Evolutionary conservation across 805 yeast species (phyloP).

Genomic region (Cyberlindnera lachancei): DNA sequence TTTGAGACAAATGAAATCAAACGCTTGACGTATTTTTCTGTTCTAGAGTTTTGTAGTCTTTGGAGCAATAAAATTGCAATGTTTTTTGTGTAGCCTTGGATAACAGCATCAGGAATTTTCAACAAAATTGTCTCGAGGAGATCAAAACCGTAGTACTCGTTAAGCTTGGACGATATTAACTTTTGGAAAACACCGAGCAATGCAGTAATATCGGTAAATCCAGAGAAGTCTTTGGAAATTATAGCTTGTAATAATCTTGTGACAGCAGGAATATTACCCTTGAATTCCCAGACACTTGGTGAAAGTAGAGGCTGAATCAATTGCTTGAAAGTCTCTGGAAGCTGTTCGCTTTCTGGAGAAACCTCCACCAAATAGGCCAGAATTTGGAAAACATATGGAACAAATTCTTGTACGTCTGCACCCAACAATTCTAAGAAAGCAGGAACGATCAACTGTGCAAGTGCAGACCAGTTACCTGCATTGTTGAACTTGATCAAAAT

Average conservation of each 20-base stretch:
- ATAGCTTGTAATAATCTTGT: constrained; percentile 72
- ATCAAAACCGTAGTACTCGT: constrained; percentile 82
- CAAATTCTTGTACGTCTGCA: constrained; percentile 87
- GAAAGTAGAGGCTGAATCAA: constrained; percentile 76
- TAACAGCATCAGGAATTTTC: constrained; percentile 39
- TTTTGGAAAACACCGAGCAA: constrained; percentile 95
- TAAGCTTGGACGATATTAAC: constrained; percentile 73
- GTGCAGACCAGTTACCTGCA: constrained; percentile 25
- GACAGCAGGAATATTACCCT: constrained; percentile 91
- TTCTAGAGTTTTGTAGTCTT: constrained; percentile 71
- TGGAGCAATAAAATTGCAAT: constrained; percentile 72
- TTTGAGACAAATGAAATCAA: constrained; percentile 58
- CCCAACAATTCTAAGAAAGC: constrained; percentile 59
- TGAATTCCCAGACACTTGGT: constrained; percentile 89
- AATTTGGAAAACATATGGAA: constrained; percentile 90
- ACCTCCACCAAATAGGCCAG: constrained; percentile 68
- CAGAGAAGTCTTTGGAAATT: constrained; percentile 29
- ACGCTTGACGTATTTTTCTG: constrained; percentile 72
- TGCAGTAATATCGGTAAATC: constrained; percentile 53
- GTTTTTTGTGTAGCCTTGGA: constrained; percentile 56
- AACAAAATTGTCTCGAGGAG: constrained; percentile 63
- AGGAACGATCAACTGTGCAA: constrained; percentile 50
- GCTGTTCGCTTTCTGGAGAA: constrained; percentile 36
- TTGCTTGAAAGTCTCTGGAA: constrained; percentile 60
- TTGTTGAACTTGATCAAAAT: constrained; percentile 52